These are phyloP conservation scores for Apodospora peruviana DNA, from an alignment of 495 filamentous ascomycete genomes.

Conservation along the genomic window DNA sequence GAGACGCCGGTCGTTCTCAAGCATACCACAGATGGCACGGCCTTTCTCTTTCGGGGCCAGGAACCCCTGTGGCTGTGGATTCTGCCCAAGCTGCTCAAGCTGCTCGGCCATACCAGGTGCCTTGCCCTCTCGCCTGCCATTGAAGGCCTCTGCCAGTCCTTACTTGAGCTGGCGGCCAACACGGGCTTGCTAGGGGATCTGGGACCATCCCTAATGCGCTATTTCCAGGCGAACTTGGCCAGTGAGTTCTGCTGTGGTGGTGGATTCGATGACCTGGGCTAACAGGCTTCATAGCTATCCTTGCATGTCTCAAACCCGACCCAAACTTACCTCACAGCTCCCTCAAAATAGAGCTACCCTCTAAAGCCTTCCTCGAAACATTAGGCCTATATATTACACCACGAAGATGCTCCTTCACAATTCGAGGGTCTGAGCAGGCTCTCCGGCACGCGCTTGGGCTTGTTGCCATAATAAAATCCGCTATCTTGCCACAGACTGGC, in stretches of 20 bases:
- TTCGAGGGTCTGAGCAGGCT: conserved; percentile 18
- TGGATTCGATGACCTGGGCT: too few species aligned
- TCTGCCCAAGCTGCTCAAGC: conserved; percentile 53
- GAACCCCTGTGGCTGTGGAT: conserved; percentile 80
- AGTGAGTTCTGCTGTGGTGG: too few species aligned
- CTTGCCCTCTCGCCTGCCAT: conserved; percentile 40
- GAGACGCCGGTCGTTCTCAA: conserved; percentile 70
- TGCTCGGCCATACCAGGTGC: conserved; percentile 46
- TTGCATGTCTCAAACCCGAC: conserved; percentile 9
- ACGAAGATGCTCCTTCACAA: conserved; percentile 11
- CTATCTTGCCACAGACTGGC: neutral
- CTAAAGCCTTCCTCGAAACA: conserved; percentile 10
- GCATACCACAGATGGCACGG: conserved; percentile 30
- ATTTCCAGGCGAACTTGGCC: conserved; percentile 35
- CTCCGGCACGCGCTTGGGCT: conserved; percentile 21
- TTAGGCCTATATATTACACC: conserved; percentile 5
- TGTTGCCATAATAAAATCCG: conserved; percentile 15
- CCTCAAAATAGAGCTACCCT: conserved; percentile 18
- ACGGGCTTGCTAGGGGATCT: conserved; percentile 40
- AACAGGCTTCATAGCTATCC: conserved; percentile 12
- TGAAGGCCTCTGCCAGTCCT: conserved; percentile 42
- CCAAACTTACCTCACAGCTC: neutral
- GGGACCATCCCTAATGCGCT: conserved; percentile 34
- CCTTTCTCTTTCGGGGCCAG: conserved; percentile 40
- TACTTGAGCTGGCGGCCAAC: conserved; percentile 32